These are phyloP conservation scores for Xerocomellus amylosporus DNA, from an alignment of 768 basidiomycete species.

Conservation along the genomic window DNA sequence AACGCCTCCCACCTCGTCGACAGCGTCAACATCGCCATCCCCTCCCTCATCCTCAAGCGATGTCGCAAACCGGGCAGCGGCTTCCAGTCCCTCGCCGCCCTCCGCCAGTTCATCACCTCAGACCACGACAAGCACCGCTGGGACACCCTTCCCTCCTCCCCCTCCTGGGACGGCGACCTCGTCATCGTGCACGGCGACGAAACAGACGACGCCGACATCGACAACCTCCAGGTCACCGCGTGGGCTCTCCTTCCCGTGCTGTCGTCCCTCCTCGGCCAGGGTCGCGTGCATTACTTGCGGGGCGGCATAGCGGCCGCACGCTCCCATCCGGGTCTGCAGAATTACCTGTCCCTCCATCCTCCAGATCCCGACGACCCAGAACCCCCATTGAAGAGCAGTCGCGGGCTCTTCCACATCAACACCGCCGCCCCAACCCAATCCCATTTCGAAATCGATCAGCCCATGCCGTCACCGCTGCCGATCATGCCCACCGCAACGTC, in stretches of 20 bases:
- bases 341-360: conserved; percentile 37
- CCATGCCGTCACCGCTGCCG: conserved; percentile 50
- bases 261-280: conserved; percentile 52
- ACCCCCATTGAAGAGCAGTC: conserved; percentile 31
- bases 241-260: conserved; percentile 72
- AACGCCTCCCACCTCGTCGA: conserved; percentile 60
- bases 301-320: conserved; percentile 68
- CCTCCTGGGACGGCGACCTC: conserved; percentile 65
- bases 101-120: conserved; percentile 81
- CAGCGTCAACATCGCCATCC: conserved; percentile 84
- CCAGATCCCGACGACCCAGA: conserved; percentile 9
- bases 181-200: conserved; percentile 77
- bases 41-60: conserved; percentile 87
- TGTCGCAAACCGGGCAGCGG: conserved; percentile 68
- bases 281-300: conserved; percentile 63
- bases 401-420: conserved; percentile 68
- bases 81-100: conserved; percentile 60
- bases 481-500: conserved; percentile 52
- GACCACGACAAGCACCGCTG: conserved; percentile 69
- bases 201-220: conserved; percentile 65
- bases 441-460: conserved; percentile 58
- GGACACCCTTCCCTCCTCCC: conserved; percentile 53
- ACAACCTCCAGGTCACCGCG: conserved; percentile 53
- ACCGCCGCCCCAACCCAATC: conserved; percentile 51
- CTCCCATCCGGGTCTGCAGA: conserved; percentile 53